phyloP scores from a whole-genome alignment of 1,284 basidiomycete genomes.

The Ganoderma boninense region DNA sequence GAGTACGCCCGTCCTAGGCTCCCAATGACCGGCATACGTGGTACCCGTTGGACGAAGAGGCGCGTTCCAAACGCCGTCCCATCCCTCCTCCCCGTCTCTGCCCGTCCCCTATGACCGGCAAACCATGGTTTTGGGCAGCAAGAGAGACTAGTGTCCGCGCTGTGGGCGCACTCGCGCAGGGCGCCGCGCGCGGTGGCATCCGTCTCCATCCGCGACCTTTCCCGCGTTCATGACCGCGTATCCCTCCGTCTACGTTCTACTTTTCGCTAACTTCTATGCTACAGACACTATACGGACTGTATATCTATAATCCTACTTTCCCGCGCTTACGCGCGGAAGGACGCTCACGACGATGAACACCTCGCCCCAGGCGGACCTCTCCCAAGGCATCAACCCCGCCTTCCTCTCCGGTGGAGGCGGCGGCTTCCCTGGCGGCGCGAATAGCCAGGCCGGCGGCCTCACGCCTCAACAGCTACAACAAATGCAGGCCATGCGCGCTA shows the following conservation, averaged over 20 bases:
- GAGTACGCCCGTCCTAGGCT: background rate
- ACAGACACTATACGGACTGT: background rate
- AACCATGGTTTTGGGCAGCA: too few relatives aligned
- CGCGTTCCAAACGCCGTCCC: background rate
- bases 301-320: background rate
- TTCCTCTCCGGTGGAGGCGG: slow-evolving; percentile 30
- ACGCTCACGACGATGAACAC: too few relatives aligned
- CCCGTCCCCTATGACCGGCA: background rate
- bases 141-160: too few relatives aligned
- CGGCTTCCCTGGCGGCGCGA: slow-evolving; percentile 9
- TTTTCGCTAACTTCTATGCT: too few relatives aligned
- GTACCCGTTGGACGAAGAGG: too few relatives aligned
- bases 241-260: too few relatives aligned
- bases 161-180: background rate
- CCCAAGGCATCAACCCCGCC: slow-evolving; percentile 37
- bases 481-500: slow-evolving; percentile 34
- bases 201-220: background rate
- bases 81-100: background rate
- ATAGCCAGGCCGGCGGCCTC: slow-evolving; percentile 15
- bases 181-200: background rate
- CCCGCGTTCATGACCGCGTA: slow-evolving; percentile 2
- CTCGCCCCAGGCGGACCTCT: slow-evolving; percentile 28
- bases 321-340: too few relatives aligned
- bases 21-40: background rate
- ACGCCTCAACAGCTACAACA: slow-evolving; percentile 35